These are phyloP conservation scores for Carex myosuroides DNA, from an alignment of 176 grass and related monocot species.

Conservation along the genomic window DNA sequence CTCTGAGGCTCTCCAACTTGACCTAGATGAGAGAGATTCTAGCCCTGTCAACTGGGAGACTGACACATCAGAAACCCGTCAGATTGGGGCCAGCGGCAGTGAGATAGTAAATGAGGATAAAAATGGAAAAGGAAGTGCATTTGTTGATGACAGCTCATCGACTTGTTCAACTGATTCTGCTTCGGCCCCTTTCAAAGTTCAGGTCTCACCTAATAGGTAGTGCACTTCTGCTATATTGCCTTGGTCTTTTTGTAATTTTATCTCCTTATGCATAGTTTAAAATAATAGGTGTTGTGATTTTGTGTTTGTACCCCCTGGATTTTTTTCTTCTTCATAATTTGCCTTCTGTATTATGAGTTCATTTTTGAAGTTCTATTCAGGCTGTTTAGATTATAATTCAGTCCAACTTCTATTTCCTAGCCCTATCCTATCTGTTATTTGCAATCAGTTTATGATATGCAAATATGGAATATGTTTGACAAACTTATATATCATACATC, in stretches of 20 bases:
- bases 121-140: slow-evolving; percentile 49
- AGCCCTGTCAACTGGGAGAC: slow-evolving; percentile 79
- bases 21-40: slow-evolving; percentile 53
- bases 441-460: not conserved
- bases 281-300: slow-evolving; percentile 27
- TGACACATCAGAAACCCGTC: slow-evolving; percentile 67
- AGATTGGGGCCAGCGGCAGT: slow-evolving; percentile 28
- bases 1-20: slow-evolving; percentile 53
- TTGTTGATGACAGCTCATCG: slow-evolving; percentile 79
- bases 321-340: not conserved
- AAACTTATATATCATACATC: not conserved
- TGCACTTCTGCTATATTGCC: not conserved
- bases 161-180: slow-evolving; percentile 70
- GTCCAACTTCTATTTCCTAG: not conserved
- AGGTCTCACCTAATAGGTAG: slow-evolving; percentile 72
- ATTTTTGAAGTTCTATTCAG: not conserved
- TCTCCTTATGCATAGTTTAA: slow-evolving; percentile 12
- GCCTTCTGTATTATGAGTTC: not conserved
- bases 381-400: not conserved
- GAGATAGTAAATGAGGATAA: slow-evolving; percentile 51
- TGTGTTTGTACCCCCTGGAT: not conserved
- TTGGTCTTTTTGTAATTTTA: not conserved
- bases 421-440: not conserved
- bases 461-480: not conserved
- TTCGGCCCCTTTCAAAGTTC: slow-evolving; percentile 48